phyloP scores from a whole-genome alignment of 306 rosid genomes.

The Corylus americana region DNA sequence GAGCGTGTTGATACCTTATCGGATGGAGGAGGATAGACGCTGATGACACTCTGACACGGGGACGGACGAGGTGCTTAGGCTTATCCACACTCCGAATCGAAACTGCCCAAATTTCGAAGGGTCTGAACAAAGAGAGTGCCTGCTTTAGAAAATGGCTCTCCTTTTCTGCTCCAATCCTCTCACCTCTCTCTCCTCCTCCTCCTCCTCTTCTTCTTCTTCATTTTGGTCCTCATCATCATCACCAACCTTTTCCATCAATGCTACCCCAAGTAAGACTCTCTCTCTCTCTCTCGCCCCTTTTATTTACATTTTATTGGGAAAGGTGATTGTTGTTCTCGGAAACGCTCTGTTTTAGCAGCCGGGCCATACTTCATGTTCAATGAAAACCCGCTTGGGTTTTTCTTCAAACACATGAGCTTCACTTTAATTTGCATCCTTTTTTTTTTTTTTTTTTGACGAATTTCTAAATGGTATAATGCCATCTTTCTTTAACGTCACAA shows the following conservation, averaged over 20 bases:
- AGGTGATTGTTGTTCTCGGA: not conserved
- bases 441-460: not conserved
- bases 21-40: not conserved
- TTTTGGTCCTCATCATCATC: conserved; percentile 8
- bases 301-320: not conserved
- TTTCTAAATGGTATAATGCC: not conserved
- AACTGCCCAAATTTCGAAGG: not conserved
- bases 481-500: not conserved
- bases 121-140: not conserved
- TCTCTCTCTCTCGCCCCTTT: not conserved
- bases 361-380: not conserved
- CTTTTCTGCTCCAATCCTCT: conserved; percentile 55
- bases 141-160: conserved; percentile 44
- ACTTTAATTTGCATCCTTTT: not conserved
- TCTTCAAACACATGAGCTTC: not conserved
- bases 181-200: conserved; percentile 33
- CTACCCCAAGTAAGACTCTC: conserved; percentile 42
- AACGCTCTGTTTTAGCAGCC: not conserved
- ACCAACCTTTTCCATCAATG: conserved; percentile 16
- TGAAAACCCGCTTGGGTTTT: not conserved
- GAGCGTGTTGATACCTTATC: not conserved
- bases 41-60: not conserved
- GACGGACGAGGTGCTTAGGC: not conserved
- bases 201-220: conserved; percentile 34
- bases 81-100: not conserved